phyloP scores from a whole-genome alignment of 1,139 yeast genomes.

The Geotrichum siamense region DNA sequence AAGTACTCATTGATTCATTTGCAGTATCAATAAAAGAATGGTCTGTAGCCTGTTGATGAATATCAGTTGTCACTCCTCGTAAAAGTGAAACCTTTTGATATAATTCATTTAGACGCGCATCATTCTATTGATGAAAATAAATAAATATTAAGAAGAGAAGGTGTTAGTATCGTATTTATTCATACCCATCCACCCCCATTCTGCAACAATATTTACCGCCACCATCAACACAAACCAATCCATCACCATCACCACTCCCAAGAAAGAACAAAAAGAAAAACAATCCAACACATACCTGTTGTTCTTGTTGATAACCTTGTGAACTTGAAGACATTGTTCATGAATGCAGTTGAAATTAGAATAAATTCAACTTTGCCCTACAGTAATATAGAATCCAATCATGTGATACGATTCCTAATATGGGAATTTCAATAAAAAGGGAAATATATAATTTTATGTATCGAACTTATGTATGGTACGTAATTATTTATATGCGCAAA shows the following conservation, averaged over 20 bases:
- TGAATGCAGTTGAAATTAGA: too few species aligned
- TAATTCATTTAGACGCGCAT: conserved; percentile 49
- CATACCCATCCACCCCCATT: conserved; percentile 5
- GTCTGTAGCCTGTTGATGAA: conserved; percentile 56
- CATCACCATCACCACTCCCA: not conserved
- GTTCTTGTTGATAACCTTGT: conserved; percentile 19
- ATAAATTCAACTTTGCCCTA: too few species aligned
- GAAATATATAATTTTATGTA: too few species aligned
- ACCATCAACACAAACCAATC: conserved; percentile 1
- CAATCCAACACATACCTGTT: conserved; percentile 13
- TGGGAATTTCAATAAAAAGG: too few species aligned
- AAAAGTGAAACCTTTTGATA: conserved; percentile 56
- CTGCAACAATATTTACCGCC: conserved; percentile 15
- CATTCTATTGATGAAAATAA: conserved; percentile 39
- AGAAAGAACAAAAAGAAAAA: not conserved
- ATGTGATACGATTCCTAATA: too few species aligned
- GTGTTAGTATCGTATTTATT: not conserved
- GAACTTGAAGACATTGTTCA: conserved; percentile 14
- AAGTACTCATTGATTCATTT: conserved; percentile 46
- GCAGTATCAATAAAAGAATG: conserved; percentile 46
- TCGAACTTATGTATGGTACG: too few species aligned
- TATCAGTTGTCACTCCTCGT: conserved; percentile 56
- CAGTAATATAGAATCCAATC: not conserved
- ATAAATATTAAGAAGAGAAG: not conserved
- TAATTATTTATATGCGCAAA: too few species aligned